Evolutionary conservation across 1,284 basidiomycete genomes (phyloP).

Genomic region (Macrocystidia cucumis): DNA sequence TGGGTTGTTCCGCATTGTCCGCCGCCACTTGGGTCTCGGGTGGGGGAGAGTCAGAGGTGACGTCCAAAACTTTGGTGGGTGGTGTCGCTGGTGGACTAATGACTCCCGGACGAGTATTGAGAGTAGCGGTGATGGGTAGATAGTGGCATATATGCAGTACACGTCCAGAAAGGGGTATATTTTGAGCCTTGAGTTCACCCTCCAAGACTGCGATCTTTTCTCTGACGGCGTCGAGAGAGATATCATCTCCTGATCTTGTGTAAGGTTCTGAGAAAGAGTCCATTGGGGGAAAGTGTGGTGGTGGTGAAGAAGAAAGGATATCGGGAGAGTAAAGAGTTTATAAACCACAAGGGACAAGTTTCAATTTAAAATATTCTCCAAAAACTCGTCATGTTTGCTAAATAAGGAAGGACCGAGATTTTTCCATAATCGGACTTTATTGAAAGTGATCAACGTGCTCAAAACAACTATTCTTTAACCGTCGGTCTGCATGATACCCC

Average conservation of each 20-base stretch:
- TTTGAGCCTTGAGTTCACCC: conserved; percentile 57
- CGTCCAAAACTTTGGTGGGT: conserved; percentile 37
- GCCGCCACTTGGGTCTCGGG: conserved; percentile 3
- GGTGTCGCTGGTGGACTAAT: conserved; percentile 68
- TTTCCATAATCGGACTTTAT: too few relatives aligned
- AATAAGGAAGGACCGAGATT: too few relatives aligned
- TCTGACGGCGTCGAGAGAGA: conserved; percentile 47
- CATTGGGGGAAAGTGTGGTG: conserved; percentile 20
- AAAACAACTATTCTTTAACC: too few relatives aligned
- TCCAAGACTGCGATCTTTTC: conserved; percentile 59
- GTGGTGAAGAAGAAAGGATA: conserved; percentile 7
- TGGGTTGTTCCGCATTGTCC: conserved; percentile 8
- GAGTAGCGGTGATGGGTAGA: conserved; percentile 60
- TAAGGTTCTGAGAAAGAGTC: conserved; percentile 42
- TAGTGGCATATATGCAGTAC: conserved; percentile 87
- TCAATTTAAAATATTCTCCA: too few relatives aligned
- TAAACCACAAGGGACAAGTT: too few relatives aligned
- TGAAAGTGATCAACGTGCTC: too few relatives aligned
- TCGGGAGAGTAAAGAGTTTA: conserved; percentile 1
- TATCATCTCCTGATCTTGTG: conserved; percentile 38
- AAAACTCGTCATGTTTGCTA: too few relatives aligned
- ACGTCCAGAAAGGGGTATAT: conserved; percentile 70
- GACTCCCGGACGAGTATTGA: conserved; percentile 42
- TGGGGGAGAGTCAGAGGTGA: conserved; percentile 16
- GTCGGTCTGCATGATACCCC: conserved; percentile 50